Conservation (phyloP, 2,329 filamentous ascomycete genomes). For the Grosmannia huntii region DNA sequence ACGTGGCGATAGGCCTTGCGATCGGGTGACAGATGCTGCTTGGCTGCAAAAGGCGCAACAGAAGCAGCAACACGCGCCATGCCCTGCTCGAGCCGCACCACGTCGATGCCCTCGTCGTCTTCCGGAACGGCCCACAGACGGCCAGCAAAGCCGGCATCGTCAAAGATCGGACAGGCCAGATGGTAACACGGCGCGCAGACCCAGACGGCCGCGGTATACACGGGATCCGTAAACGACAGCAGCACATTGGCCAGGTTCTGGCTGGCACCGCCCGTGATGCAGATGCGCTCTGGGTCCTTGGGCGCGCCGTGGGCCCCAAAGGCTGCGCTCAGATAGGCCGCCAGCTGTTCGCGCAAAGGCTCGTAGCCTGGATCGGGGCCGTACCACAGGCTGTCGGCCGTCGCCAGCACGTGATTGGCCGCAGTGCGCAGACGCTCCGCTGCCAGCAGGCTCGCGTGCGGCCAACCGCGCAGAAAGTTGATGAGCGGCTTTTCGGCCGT, state of each 20-base stretch:
- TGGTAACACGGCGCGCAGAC: constrained; percentile 74
- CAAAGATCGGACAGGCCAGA: constrained; percentile 73
- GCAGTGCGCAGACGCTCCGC: constrained; percentile 47
- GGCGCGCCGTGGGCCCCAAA: constrained; percentile 27
- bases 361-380: constrained; percentile 64
- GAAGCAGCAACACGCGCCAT: constrained; percentile 3
- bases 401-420: constrained; percentile 47
- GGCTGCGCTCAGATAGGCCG: constrained; percentile 54
- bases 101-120: constrained; percentile 63
- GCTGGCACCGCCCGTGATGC: constrained; percentile 73
- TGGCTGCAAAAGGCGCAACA: not conserved
- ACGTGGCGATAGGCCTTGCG: constrained; percentile 76
- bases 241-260: constrained; percentile 70
- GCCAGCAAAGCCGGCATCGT: constrained; percentile 61
- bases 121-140: constrained; percentile 60
- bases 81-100: constrained; percentile 42
- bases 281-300: constrained; percentile 47
- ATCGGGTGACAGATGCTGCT: constrained; percentile 27
- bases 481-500: constrained; percentile 27
- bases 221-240: constrained; percentile 68
- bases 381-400: constrained; percentile 58
- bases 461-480: constrained; percentile 59
- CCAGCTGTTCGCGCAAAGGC: constrained; percentile 55
- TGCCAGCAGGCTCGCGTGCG: constrained; percentile 50
- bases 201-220: constrained; percentile 64